Evolutionary conservation across 257 asterid species (phyloP), one percentile per base, ranked within the genome.

Genomic region (Apocynum venetum): DNA sequence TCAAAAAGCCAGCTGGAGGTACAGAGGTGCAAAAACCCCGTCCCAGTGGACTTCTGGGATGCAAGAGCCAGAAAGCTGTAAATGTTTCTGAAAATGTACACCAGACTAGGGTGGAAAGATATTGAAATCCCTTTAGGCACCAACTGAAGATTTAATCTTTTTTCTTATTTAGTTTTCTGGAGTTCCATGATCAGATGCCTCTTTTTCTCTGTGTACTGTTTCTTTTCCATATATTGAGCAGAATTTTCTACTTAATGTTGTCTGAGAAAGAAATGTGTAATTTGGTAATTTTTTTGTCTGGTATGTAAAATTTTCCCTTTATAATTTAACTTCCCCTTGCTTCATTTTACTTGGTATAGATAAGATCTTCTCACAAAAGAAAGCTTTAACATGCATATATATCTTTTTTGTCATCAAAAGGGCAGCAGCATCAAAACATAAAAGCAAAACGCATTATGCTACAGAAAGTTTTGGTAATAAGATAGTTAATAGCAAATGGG

Each of bases 61-160:
- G 96, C 85, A 91, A 86, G 85, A 91, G 82, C 76, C 78, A 79
- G 1, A 89, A 85, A 56, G 85, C 91, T 12, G 96, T 87, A 36
- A 86, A 82, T 80, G 91, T 92, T 75, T 90, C 88, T 65, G 84
- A 87, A 55, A 83, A 77, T 76, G 77, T 75, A 72, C 79, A 64
- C 20, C 85, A 80, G 79, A 63, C 73, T 46, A 77, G 75, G 73
- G 77, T 75, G 79, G 83, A 80, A 75, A 80, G 80, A 70, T 80
- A 80, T 25, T 80, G 76, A 75, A 65, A 8, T 55, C 63, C 72
- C 47, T 14, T 46, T 40, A 12, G 40, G 40, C 53, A 4, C 25
- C 75, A 48, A 15, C 10, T 72, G 65, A 35, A 72, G 64, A 51
- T 2, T 3, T 25, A 25, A 7, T 17, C 17, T 25, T 4, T 61